Conservation (phyloP, 306 rosid genomes). For the Cyclanthera cordifolia region DNA sequence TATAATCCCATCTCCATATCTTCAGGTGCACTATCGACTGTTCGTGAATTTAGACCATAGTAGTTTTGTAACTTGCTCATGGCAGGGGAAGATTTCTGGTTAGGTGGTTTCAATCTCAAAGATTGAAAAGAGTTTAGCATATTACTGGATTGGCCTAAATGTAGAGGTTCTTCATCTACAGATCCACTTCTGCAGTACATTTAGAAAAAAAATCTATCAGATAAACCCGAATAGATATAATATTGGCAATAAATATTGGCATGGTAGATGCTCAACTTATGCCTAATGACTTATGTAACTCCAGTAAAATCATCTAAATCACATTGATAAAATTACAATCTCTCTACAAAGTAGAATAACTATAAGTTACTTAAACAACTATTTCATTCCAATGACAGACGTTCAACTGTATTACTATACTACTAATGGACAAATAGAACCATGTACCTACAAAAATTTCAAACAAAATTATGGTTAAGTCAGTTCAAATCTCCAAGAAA, state of each 20-base stretch:
- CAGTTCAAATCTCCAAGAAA: neutral
- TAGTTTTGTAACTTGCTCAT: conserved; percentile 58
- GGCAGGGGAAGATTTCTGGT: conserved; percentile 35
- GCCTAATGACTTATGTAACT: neutral
- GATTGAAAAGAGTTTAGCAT: conserved; percentile 33
- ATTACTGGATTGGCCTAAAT: conserved; percentile 33
- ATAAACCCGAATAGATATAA: neutral
- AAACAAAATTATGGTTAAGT: neutral
- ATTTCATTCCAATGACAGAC: neutral
- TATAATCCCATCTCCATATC: conserved; percentile 56
- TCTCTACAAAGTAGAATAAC: neutral
- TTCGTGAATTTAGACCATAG: conserved; percentile 44
- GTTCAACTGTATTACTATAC: neutral
- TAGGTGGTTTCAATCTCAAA: conserved; percentile 37
- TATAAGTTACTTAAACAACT: neutral
- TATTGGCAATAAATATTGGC: neutral
- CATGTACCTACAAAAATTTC: neutral
- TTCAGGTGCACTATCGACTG: conserved; percentile 18
- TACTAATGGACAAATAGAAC: neutral
- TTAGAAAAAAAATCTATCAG: neutral
- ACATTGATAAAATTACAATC: neutral
- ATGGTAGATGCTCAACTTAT: neutral
- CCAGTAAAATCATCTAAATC: neutral
- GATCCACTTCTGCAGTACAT: conserved; percentile 11
- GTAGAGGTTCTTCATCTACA: conserved; percentile 14